phyloP scores from a whole-genome alignment of 805 yeast species.

The Wickerhamomyces xylosicus region DNA sequence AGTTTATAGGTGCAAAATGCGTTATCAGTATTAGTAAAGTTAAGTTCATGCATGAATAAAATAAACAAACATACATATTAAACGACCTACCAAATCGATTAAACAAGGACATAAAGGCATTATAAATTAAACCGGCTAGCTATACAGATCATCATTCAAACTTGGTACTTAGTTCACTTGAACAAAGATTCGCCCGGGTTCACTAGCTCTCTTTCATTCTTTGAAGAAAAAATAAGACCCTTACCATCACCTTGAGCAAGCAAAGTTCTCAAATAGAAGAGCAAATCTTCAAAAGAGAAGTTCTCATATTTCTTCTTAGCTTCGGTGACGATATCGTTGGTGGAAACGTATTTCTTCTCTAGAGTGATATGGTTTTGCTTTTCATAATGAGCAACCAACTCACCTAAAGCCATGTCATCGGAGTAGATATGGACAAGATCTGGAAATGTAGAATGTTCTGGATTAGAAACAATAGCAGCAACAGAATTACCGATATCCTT shows the following conservation, averaged over 20 bases:
- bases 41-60: too few relatives aligned
- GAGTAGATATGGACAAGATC: slow-evolving; percentile 33
- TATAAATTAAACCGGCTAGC: too few relatives aligned
- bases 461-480: slow-evolving; percentile 28
- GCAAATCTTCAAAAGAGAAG: slow-evolving; percentile 24
- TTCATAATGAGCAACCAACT: slow-evolving; percentile 31
- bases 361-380: slow-evolving; percentile 25
- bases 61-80: too few relatives aligned
- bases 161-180: slow-evolving; percentile 29
- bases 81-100: too few relatives aligned
- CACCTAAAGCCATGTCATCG: slow-evolving; percentile 27
- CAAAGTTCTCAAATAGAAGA: slow-evolving; percentile 26
- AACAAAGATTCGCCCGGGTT: slow-evolving; percentile 35
- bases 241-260: slow-evolving; percentile 29
- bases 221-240: slow-evolving; percentile 23
- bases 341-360: slow-evolving; percentile 21
- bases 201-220: slow-evolving; percentile 30
- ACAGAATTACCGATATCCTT: slow-evolving; percentile 34
- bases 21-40: too few relatives aligned
- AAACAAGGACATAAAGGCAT: too few relatives aligned
- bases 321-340: slow-evolving; percentile 23
- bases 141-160: slow-evolving; percentile 1
- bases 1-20: too few relatives aligned
- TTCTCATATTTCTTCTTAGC: slow-evolving; percentile 22
- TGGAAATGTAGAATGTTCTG: slow-evolving; percentile 29